A percentile compares a stretch with the other conserved stretches of the same genome.
These are phyloP conservation scores for Desmodesmus armatus DNA, from an alignment of 139 green algal species.

Conservation along the genomic window DNA sequence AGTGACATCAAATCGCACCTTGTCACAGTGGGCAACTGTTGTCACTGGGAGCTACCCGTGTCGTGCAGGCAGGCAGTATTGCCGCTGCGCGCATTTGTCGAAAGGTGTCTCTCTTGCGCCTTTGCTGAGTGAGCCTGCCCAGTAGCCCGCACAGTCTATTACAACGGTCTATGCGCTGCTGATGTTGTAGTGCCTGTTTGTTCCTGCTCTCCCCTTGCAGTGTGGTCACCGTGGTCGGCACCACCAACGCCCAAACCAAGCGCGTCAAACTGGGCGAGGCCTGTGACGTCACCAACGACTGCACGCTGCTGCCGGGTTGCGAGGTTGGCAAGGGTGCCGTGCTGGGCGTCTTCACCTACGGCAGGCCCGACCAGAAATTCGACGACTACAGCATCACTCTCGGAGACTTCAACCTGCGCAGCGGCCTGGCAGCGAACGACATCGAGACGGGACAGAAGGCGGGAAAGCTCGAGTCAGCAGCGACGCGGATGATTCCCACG, in stretches of 20 bases:
- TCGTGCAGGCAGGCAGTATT: no score
- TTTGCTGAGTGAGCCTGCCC: no score
- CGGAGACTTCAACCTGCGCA: neutral
- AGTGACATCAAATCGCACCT: no score
- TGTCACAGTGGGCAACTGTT: no score
- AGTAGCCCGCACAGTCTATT: no score
- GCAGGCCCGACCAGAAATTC: neutral
- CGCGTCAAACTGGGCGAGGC: neutral
- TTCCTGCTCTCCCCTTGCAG: neutral
- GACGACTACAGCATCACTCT: conserved; percentile 7
- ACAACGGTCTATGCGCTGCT: no score
- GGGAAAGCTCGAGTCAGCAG: neutral
- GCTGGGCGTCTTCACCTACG: conserved; percentile 13
- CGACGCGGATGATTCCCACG: neutral
- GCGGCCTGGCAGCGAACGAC: neutral
- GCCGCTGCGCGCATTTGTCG: no score
- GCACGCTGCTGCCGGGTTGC: neutral
- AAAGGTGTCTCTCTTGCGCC: no score
- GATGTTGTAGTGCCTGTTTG: no score
- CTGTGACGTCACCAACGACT: conserved; percentile 23
- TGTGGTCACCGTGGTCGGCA: neutral
- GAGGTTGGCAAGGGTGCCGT: neutral
- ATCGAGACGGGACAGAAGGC: neutral
- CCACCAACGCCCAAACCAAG: neutral
- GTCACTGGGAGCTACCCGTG: no score